Conservation (phyloP, 805 yeast species). For the Monosporozyma unispora region DNA sequence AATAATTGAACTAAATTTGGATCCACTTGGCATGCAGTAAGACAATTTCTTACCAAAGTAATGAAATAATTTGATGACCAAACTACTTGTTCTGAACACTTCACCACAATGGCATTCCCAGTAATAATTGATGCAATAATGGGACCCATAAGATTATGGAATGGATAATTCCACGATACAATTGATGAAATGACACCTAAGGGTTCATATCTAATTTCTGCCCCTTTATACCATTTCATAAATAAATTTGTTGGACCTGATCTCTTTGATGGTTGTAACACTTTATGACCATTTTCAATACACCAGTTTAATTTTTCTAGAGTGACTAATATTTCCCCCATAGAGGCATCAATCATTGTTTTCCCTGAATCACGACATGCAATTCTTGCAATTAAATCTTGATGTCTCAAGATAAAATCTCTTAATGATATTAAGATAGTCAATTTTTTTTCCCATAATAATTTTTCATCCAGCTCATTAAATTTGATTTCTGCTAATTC, state of each 20-base stretch:
- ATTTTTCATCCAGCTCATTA: conserved; percentile 8
- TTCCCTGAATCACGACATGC: conserved; percentile 97
- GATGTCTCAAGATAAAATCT: conserved; percentile 68
- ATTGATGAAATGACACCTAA: conserved; percentile 78
- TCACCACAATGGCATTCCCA: conserved; percentile 85
- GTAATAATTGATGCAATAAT: conserved; percentile 79
- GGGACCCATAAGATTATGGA: conserved; percentile 91
- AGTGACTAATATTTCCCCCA: conserved; percentile 95
- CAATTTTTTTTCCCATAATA: conserved; percentile 47
- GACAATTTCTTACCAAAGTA: conserved; percentile 59
- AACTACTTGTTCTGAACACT: conserved; percentile 91
- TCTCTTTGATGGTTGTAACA: conserved; percentile 61
- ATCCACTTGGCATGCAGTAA: conserved; percentile 64
- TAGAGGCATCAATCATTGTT: conserved; percentile 88
- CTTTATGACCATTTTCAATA: conserved; percentile 67
- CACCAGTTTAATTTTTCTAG: conserved; percentile 90
- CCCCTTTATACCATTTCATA: conserved; percentile 76
- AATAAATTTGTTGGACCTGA: conserved; percentile 83
- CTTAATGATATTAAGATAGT: conserved; percentile 62
- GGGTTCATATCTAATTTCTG: conserved; percentile 91
- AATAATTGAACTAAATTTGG: conserved; percentile 81
- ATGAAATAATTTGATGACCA: conserved; percentile 87
- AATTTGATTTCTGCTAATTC: conserved; percentile 29
- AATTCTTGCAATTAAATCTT: conserved; percentile 76
- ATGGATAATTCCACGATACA: conserved; percentile 96